These are phyloP conservation scores for Volutella citrinella DNA, from an alignment of 2,329 filamentous ascomycete genomes.

Conservation along the genomic window DNA sequence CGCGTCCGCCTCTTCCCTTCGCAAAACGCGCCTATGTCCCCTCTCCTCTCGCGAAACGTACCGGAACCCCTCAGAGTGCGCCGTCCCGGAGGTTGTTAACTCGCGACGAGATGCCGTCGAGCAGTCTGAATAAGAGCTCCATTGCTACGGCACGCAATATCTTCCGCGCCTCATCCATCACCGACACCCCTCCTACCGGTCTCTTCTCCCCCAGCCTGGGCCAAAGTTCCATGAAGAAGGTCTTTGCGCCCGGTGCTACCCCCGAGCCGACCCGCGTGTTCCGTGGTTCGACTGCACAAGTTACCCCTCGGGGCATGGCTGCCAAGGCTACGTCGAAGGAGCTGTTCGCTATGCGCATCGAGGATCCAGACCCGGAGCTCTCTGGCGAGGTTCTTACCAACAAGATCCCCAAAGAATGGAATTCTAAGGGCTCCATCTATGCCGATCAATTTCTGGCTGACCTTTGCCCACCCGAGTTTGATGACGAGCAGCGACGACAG, in stretches of 20 bases:
- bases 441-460: constrained; percentile 58
- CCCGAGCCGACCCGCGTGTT: constrained; percentile 41
- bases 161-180: constrained; percentile 38
- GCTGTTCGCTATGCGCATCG: constrained; percentile 57
- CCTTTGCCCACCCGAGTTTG: constrained; percentile 54
- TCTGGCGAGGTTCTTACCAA: constrained; percentile 53
- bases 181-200: constrained; percentile 28
- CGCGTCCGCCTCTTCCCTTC: constrained; percentile 41
- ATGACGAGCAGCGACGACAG: constrained; percentile 58
- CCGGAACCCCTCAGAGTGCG: constrained; percentile 37
- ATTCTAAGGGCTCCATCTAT: constrained; percentile 53
- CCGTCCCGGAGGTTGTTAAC: constrained; percentile 34
- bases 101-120: constrained; percentile 34
- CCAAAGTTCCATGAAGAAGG: constrained; percentile 43
- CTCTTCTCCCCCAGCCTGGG: constrained; percentile 46
- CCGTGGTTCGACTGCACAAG: constrained; percentile 45
- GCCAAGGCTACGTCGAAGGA: constrained; percentile 48
- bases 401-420: constrained; percentile 51
- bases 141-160: constrained; percentile 39
- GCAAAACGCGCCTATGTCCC: constrained; percentile 40
- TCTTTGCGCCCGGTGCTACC: constrained; percentile 44
- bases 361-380: constrained; percentile 53
- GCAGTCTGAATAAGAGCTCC: constrained; percentile 34
- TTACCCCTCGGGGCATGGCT: constrained; percentile 47
- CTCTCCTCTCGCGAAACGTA: constrained; percentile 36